Percentiles rank a stretch among this genome's conserved stretches.
Evolutionary conservation across 441 rosid species (phyloP).

Genomic region (Eutrema salsugineum): DNA sequence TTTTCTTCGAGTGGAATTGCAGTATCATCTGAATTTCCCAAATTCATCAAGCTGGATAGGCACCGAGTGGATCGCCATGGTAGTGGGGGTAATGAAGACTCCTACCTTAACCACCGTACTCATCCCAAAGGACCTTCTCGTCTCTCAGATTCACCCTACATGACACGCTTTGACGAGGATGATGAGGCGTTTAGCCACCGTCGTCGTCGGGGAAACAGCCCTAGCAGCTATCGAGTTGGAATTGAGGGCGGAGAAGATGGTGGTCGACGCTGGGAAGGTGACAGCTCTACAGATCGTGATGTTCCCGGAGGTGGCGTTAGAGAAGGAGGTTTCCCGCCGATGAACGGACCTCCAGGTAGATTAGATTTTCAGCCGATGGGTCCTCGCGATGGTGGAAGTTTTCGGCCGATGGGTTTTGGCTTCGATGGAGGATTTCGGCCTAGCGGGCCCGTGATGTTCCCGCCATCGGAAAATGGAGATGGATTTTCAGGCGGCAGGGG

Average conservation of each 20-base stretch:
- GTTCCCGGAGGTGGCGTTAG: conserved; percentile 17
- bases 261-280: conserved; percentile 40
- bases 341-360: conserved; percentile 27
- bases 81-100: conserved; percentile 38
- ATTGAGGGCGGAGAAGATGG: conserved; percentile 29
- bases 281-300: conserved; percentile 49
- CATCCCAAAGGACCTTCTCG: conserved; percentile 53
- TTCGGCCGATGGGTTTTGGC: conserved; percentile 30
- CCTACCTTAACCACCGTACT: conserved; percentile 41
- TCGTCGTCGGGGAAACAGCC: conserved; percentile 64
- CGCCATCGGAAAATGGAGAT: conserved; percentile 35
- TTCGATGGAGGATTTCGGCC: conserved; percentile 45
- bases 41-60: conserved; percentile 66
- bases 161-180: conserved; percentile 32
- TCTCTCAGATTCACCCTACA: conserved; percentile 42
- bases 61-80: conserved; percentile 72
- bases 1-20: neutral
- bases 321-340: conserved; percentile 35
- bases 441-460: conserved; percentile 24
- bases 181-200: conserved; percentile 33
- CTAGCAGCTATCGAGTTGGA: conserved; percentile 46
- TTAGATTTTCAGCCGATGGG: conserved; percentile 32
- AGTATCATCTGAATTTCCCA: neutral
- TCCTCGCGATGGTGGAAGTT: conserved; percentile 33
- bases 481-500: conserved; percentile 18